Evolutionary conservation across 768 basidiomycete genomes (phyloP), one percentile per base, ranked within the genome.

Genomic region (Russula foetens): DNA sequence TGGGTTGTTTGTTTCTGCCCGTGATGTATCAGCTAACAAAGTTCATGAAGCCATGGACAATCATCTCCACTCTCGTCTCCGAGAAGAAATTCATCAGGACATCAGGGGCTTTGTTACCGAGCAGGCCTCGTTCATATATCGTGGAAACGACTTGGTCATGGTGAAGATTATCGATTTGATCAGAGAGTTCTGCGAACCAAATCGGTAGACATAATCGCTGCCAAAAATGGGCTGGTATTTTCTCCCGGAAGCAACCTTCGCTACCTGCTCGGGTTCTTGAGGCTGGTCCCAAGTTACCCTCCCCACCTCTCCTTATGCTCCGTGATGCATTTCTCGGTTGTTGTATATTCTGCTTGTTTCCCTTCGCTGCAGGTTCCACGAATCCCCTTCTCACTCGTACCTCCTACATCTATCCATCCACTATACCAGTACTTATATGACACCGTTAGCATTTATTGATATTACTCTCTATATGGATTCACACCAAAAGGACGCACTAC

Each of bases 141-240:
- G 46, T 41, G 47, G 24, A 45, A 24, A 48, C 12, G 60, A 61
- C 29, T 17, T 56, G n/a, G 21, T 56, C 6, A 12, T 61, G 19
- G 60, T 51, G 26, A 61, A 50, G 35, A 61, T 50, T 4, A 51
- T 51, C 21, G 60, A 61, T 15, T 38, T 61, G 54, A 61, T 61
- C 9, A 56, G 14, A 6, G 33, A 51, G n/a, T n/a, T n/a, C n/a
- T n/a, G n/a, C n/a, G n/a, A n/a, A n/a, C n/a, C n/a, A n/a, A n/a
- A n/a, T n/a, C n/a, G n/a, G n/a, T n/a, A n/a, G n/a, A 12, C 35
- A 6, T 35, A 35, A 35, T 35, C 35, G 9, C 6, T 11, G 35
- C 6, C 35, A 35, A 12, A 35, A 35, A 11, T 35, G 9, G 35
- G 11, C 35, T 35, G 35, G 31, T 33, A 9, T 33, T 33, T 33